These are phyloP conservation scores for Paxillus involutus DNA, from an alignment of 768 basidiomycete species.

Conservation along the genomic window DNA sequence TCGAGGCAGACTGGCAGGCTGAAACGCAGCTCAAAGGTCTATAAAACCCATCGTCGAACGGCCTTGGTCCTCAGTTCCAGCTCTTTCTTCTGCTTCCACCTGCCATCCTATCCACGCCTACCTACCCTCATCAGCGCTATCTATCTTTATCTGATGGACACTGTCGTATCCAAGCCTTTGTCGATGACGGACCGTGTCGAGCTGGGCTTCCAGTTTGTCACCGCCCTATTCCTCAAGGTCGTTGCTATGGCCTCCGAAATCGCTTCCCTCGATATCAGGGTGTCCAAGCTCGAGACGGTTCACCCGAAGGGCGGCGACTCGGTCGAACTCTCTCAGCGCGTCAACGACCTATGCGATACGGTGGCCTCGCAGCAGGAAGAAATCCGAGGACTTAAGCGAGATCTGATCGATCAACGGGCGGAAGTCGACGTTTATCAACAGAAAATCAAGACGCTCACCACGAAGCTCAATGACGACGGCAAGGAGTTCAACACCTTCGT, in stretches of 20 bases:
- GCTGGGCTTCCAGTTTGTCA: background rate
- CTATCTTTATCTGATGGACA: background rate
- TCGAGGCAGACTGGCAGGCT: background rate
- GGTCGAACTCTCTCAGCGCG: background rate
- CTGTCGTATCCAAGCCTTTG: background rate
- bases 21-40: background rate
- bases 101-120: background rate
- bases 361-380: background rate
- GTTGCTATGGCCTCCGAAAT: background rate
- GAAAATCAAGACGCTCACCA: background rate
- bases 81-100: background rate
- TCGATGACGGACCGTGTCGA: background rate
- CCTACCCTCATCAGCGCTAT: background rate
- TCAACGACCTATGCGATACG: background rate
- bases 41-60: background rate
- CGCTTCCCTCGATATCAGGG: background rate
- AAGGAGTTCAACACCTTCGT: background rate
- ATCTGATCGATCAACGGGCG: background rate
- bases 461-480: background rate
- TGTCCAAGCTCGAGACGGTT: background rate
- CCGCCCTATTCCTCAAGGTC: background rate
- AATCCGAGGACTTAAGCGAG: background rate
- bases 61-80: background rate
- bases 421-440: background rate
- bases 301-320: background rate